Evolutionary conservation across 208 protist genomes (phyloP).

Genomic region (Leishmania martiniquensis): DNA sequence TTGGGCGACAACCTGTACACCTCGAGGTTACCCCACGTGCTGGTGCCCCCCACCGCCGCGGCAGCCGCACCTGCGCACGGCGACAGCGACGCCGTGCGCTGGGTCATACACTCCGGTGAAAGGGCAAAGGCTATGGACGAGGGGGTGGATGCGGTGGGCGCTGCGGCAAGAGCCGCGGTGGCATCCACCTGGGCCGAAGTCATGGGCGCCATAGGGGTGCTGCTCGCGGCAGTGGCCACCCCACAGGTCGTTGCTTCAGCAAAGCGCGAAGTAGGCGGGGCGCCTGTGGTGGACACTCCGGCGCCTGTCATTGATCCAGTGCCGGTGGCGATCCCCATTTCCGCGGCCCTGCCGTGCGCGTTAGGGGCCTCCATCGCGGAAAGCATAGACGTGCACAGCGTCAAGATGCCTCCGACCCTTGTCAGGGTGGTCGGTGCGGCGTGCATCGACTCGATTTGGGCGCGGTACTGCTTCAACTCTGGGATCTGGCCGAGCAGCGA

Average conservation of each 20-base stretch:
- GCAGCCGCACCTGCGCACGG: not conserved
- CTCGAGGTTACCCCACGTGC: no score
- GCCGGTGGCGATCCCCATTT: not conserved
- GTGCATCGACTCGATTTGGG: conserved; percentile 26
- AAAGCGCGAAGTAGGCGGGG: not conserved
- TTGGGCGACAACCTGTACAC: not conserved
- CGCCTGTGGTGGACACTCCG: not conserved
- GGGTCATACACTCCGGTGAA: not conserved
- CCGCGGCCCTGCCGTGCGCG: not conserved
- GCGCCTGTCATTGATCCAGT: not conserved
- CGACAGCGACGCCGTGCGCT: not conserved
- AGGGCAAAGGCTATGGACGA: not conserved
- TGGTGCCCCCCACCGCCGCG: no score
- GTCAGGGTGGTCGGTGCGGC: conserved; percentile 8
- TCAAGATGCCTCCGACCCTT: not conserved
- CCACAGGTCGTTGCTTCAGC: not conserved
- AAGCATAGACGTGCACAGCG: conserved; percentile 1
- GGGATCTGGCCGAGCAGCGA: conserved; percentile 38
- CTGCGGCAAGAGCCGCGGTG: not conserved
- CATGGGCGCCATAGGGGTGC: not conserved
- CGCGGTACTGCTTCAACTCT: conserved; percentile 21
- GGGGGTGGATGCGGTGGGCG: not conserved
- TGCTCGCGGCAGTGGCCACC: not conserved
- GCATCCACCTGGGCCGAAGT: not conserved
- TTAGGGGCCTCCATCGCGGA: not conserved